Evolutionary conservation across 306 rosid species (phyloP), one percentile per base, ranked within the genome.

Genomic region (Cucurbita maxima): DNA sequence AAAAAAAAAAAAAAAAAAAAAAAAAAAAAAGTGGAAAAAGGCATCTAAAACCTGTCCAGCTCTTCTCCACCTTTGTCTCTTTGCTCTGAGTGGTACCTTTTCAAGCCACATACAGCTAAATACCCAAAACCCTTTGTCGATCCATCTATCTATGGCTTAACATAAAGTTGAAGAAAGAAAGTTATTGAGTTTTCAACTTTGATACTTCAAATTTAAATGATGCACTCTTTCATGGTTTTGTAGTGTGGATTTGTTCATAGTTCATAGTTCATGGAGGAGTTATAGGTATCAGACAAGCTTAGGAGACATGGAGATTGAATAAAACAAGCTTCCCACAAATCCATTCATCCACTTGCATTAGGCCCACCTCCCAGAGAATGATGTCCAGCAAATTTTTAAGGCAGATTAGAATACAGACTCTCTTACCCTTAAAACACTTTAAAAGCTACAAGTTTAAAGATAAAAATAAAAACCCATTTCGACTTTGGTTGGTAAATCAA

Each of bases 21-120:
- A 44, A 22, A 22, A 44, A 58, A 60, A 77, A 69, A 75, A 74
- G 78, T 59, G 75, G 72, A 84, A 70, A 77, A 82, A 78, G 69
- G 37, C 74, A 77, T 68, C 81, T 76, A 48, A 34, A 74, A 81
- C 40, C 51, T 71, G 84, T 71, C 79, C 79, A 51, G 5, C 72
- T 34, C 77, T 77, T 82, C 37, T 79, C 72, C 79, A 79, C 67
- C 47, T 74, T 79, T 79, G 91, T 87, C 89, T 66, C 84, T 76
- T 84, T 53, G 76, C 50, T 82, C 15, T 59, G 14, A 8, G 66
- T 83, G 81, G 76, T 74, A 5, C 58, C 40, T 77, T 8, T 69
- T 19, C 53, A 5, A 70, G 15, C 74, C 76, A 45, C 72, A 40
- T 80, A 51, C 72, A 36, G 2, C 61, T 66, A 41, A 50, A 38